Evolutionary conservation across 2,329 filamentous ascomycete genomes (phyloP), one percentile per base, ranked within the genome.

Genomic region (Paracamarosporium sp.): DNA sequence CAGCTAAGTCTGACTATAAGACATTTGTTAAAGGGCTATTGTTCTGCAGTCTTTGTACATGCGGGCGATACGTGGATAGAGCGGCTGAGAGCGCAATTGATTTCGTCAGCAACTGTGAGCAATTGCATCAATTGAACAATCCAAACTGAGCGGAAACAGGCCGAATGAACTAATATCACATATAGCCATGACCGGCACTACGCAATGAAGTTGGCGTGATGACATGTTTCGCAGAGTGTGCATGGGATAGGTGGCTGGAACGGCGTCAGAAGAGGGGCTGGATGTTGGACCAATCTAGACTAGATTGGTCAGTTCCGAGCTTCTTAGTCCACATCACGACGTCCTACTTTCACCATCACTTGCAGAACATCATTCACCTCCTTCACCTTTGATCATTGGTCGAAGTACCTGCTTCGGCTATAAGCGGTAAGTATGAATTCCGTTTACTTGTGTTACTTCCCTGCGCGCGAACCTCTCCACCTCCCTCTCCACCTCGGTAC

Each of bases 311-410:
- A 25, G 46, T 31, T 38, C 33, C 13, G 22, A 9, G 46, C 31
- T n/a, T 28, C 30, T 31, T 15, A 47, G n/a, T 31, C 38, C 22
- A 27, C 48, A 51, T 51, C 36, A 51, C 48, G 17, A 41, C 48
- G 24, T 41, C 31, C 48, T 8, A n/a, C 36, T 51, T n/a, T 51
- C 35, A 31, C 36, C 36, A 3, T 22, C 36, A 31, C 36, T 33
- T 43, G 9, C 17, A 43, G 17, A 4, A 28, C 13, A 33, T 50
- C 25, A n/a, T n/a, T 41, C 35, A 41, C 35, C 33, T 50, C 22
- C 17, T 17, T 20, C 17, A 20, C 13, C 24, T n/a, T 17, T 5
- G 17, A 28, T n/a, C 5, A 7, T 12, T 31, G 13, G 12, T 9
- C 4, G 1, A n/a, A 40, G 5, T 35, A 4, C 11, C 3, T 35